phyloP scores from a whole-genome alignment of 176 grass and related monocot genomes.

The Hyparrhenia diplandra region DNA sequence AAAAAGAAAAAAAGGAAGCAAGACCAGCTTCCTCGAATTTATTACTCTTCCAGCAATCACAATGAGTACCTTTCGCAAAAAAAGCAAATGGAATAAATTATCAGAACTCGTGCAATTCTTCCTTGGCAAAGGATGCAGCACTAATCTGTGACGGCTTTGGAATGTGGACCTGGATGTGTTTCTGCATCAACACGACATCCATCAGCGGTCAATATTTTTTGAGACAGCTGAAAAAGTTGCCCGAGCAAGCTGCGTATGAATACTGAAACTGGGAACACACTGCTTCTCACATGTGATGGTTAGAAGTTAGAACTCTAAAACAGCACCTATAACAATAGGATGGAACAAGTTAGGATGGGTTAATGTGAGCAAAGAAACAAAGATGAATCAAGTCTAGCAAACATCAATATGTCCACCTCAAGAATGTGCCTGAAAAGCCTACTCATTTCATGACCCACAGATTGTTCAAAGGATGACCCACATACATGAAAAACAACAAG shows the following conservation, averaged over 20 bases:
- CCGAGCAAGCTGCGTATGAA: neutral
- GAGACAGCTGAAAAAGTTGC: neutral
- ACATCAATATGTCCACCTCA: conserved; percentile 21
- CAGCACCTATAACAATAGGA: neutral
- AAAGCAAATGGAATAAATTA: conserved; percentile 9
- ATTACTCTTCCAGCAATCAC: neutral
- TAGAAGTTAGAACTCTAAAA: neutral
- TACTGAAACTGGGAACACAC: neutral
- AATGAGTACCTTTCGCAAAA: neutral
- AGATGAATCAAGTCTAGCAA: conserved; percentile 1
- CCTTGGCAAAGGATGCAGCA: neutral
- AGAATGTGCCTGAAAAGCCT: conserved; percentile 14
- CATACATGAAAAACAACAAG: conserved; percentile 5
- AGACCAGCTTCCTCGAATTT: neutral
- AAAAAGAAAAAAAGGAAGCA: neutral
- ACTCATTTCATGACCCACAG: conserved; percentile 25
- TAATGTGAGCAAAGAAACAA: neutral
- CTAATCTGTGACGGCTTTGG: neutral
- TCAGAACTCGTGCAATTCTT: neutral
- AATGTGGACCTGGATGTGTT: neutral
- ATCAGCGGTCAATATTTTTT: neutral
- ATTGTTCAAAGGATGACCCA: neutral
- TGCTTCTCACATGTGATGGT: neutral
- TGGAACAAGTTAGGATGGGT: neutral
- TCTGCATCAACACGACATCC: neutral